Evolutionary conservation across 2,329 filamentous ascomycete species (phyloP), one percentile per base, ranked within the genome.

Genomic region (Cercospora sp.): DNA sequence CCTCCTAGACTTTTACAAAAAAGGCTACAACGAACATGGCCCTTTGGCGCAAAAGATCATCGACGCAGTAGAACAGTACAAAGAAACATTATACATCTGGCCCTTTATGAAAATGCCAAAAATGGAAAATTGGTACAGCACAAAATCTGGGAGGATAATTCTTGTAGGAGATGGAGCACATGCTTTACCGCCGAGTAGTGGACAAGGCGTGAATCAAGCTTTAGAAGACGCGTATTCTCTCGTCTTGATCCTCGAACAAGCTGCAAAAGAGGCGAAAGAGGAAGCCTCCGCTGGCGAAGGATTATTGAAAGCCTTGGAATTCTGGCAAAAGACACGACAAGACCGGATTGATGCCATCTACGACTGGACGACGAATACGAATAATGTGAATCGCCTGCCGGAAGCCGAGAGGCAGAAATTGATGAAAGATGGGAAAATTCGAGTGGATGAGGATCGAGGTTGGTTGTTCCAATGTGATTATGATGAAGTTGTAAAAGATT

Each of bases 101-200:
- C 74, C 75, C 4, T 76, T 73, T 30, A 67, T 75, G 61, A 69
- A 70, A n/a, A 74, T 77, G 61, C 75, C 74, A 12, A 70, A 78
- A 18, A 77, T 87, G 2, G 81, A 82, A 3, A 79, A 77, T 18
- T 87, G 85, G 85, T 78, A 80, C 21, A 72, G 69, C 61, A 62
- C 70, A 43, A 34, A 13, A 8, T 75, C 79, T 5, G 77, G 82
- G 9, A 79, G 84, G 0, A 80, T 87, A 2, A 79, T 88, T 4
- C 76, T 89, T 1, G 76, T 88, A 2, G 87, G 86, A 3, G 86
- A 88, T 74, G 85, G 85, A 2, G 86, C 85, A 0, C 86, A 88
- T 76, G 85, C 86, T 0, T 78, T 88, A 65, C 82, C 84, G 2
- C 82, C 86, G 0, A 84, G 82, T 3, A 83, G 82, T 0, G 85